Evolutionary conservation across 192 early-diverging fungal genomes (phyloP), one percentile per base, ranked within the genome.

Genomic region (Linnemannia hyalina): DNA sequence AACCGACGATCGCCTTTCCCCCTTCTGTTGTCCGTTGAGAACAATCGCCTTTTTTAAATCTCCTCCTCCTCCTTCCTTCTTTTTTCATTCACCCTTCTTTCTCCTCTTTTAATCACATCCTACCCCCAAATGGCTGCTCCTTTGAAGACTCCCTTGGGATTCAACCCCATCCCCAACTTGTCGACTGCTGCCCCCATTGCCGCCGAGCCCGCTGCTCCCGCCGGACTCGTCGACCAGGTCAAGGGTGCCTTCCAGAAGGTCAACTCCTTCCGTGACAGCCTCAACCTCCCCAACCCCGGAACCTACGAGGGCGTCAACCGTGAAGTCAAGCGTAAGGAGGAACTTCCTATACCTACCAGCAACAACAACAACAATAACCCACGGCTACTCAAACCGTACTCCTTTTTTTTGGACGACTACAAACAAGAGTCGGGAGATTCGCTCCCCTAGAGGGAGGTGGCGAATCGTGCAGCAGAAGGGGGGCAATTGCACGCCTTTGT

Each of bases 301-400:
- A 93, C 88, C 72, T 97, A 92, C 78, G 97, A 98, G 90, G 90
- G 91, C 74, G 88, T 98, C 80, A 96, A 97, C 91, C 80, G 93
- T 70, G 97, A 97, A 89, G 90, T 91, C 42, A 96, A 95, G 88
- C 89, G 97, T 97, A 87, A 73, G 80, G 41, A 47, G 20, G 40
- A 38, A 4, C 29, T 46, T 18, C 18, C 26, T 55, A 26, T 52
- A 49, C 47, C 13, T 40, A 23, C n/a, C 5, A 52, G 18, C 49
- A 52, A 18, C 49, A 18, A 22, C 49, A 52, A 20, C 49, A 22
- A 22, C 49, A 52, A 52, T 16, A 52, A 2, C 18, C 20, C 15
- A 52, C 44, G 38, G 38, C 38, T 5, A 46, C 11, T 15, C 44
- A 46, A 46, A 46, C 13, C 44, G 49, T 20, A 15, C 18, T 49